Base-by-base conservation (phyloP, 75 land plant species). In the Cunninghamia lanceolata region DNA sequence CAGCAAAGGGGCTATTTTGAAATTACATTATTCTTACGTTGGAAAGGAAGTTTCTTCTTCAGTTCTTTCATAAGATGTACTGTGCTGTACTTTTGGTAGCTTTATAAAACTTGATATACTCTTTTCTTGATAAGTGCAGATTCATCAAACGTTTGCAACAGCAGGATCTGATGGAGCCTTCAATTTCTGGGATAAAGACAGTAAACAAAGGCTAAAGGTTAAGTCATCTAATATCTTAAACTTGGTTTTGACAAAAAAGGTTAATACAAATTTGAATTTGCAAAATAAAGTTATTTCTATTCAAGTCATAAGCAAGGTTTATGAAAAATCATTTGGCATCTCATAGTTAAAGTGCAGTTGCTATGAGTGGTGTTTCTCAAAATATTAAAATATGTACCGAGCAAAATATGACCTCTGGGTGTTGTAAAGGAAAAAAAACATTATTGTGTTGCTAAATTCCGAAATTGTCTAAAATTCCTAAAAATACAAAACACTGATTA, bases 171-270 rank as follows among this genome's bases (percentile, higher is more conserved):
- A 98, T 93, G 99, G 99, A 43, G 94, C 95, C 25, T 98, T 93
- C 87, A 96, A 95, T 84, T 98, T 98, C 82, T 98, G 99, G 99
- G 99, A 98, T 85, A 98, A 98, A 85, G 98, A 98, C 77, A 98
- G 99, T 80, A 98, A 98, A 86, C 98, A 96, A 88, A 95, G 98
- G 86, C 92, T 98, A n/a, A 96, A 98, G 99, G 99, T 97, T 68
- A 70, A 43, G 73, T 76, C 50, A 34, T 45, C 15, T 6, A 3
- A 28, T 82, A 68, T n/a, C 34, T 19, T 46, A 34, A 3, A 42
- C 19, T 5, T 53, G 25, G 16, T 32, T 59, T 28, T 38, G n/a
- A 25, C n/a, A 10, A 13, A 28, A 76, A 45, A 53, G 19, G 30
- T 21, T 36, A 14, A 80, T 8, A 13, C 13, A 11, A 8, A 28